These are phyloP conservation scores for Populus hybrid DNA, from an alignment of 441 rosid species.

Conservation along the genomic window DNA sequence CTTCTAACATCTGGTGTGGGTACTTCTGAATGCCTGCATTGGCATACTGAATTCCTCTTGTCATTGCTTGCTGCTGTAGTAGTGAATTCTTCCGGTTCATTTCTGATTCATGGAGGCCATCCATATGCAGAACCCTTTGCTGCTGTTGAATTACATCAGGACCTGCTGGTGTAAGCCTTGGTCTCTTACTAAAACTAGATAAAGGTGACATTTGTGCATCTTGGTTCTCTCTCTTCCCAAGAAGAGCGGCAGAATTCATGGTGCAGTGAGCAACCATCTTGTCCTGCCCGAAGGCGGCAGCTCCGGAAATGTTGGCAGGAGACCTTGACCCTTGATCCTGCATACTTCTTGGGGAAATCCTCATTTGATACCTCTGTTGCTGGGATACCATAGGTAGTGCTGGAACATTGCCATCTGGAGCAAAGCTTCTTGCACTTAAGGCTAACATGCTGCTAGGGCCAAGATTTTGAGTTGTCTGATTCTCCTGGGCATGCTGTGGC, in stretches of 20 bases:
- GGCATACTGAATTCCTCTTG: constrained; percentile 63
- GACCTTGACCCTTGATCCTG: constrained; percentile 63
- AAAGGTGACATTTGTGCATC: constrained; percentile 68
- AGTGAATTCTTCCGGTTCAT: constrained; percentile 62
- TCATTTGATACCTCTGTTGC: constrained; percentile 55
- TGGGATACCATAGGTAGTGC: constrained; percentile 51
- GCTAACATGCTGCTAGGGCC: constrained; percentile 44
- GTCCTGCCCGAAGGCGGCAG: constrained; percentile 65
- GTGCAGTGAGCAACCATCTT: constrained; percentile 52
- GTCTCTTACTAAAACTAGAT: constrained; percentile 62
- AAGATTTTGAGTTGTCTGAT: constrained; percentile 49
- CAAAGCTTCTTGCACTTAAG: constrained; percentile 50
- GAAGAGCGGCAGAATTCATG: constrained; percentile 46
- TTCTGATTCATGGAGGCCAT: constrained; percentile 62
- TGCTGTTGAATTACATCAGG: constrained; percentile 69
- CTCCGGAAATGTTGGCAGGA: constrained; percentile 43
- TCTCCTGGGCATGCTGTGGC: constrained; percentile 56
- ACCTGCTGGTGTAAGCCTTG: constrained; percentile 44
- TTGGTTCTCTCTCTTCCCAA: constrained; percentile 69
- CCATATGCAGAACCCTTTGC: constrained; percentile 54
- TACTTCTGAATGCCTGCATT: constrained; percentile 63
- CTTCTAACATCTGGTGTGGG: constrained; percentile 66
- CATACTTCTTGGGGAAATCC: constrained; percentile 49
- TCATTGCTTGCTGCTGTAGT: constrained; percentile 53
- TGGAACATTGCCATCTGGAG: constrained; percentile 50